Base-by-base conservation (phyloP, 2,329 filamentous ascomycete genomes). In the Colletotrichum camelliae region DNA sequence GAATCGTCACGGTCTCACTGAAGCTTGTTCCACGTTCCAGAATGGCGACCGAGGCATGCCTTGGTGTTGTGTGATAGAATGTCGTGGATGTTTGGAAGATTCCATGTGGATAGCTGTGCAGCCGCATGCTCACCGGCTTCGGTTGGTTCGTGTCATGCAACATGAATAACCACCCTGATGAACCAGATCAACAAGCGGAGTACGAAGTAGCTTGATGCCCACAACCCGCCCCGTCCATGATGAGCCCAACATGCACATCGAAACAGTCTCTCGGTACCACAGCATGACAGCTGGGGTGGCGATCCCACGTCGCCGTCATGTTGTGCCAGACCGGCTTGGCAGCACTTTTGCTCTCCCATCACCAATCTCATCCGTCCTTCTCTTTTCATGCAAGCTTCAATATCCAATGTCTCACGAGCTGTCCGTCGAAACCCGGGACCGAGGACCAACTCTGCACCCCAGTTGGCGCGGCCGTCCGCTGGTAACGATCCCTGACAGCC, bases 1-100 rank as follows among this genome's bases (percentile, higher is more conserved):
- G 31, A 72, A 48, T 39, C 24, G 33, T 72, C 73, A 75, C 64
- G 70, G 43, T 74, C 58, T 65, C 64, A 57, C 13, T 8, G 61
- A 39, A 67, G 61, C 72, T 67, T 21, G 55, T 57, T 21, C 16
- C 29, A 37, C 31, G 58, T 37, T 57, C 69, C 48, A 9, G 48
- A 60, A 48, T 16, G 69, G 35, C 43, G 27, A 65, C 73, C 64
- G 35, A 75, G 16, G 15, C 12, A 21, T 2, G 60, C 37, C 33
- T 52, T 21, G 39, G 12, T 27, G 10, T 31, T 9, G 16, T 18
- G 27, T 31, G 31, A 35, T 31, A 29, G n/a, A 52, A 31, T 35
- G 61, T n/a, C 62, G 52, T 66, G 62, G 62, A 29, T 43, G 29
- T 21, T 37, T 21, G n/a, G 18, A 62, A 52, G 43, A 52, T 52